Evolutionary conservation across 495 filamentous ascomycete species (phyloP), one percentile per base, ranked within the genome.

Genomic region (Copromyces sp.): DNA sequence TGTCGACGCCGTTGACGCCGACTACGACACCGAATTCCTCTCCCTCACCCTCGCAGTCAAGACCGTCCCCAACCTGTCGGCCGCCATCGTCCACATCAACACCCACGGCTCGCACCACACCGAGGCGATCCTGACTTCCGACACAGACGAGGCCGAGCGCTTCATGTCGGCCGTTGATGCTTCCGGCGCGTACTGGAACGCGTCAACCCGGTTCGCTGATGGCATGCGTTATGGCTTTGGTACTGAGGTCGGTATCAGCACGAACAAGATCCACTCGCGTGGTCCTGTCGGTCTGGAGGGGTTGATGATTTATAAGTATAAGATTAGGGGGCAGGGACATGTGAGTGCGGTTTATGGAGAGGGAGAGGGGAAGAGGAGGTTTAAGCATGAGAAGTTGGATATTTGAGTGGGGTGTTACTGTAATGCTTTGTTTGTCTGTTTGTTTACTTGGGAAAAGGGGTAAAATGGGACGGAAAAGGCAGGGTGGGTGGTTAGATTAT

Each of bases 141-240:
- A 89, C 7, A 79, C 81, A 41, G 83, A 85, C 7, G 79, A 87
- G 32, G 95, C 95, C 0, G 88, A 93, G 70, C 82, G 82, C 41
- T 99, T 98, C 82, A 93, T 94, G 89, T 85, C 86, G 11, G 86
- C 89, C 72, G 87, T 98, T 40, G 95, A 98, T 83, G 94, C 93
- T 41, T 90, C 94, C 0, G 94, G 94, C 59, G 94, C 97, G 14
- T 99, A 94, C 85, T 97, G 94, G 94, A 99, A 99, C 79, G 92
- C 94, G 20, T 96, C 93, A 20, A 95, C 93, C 12, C 87, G 95
- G 29, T 95, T 99, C 81, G 94, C 95, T 4, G 95, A 99, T 78
- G 95, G 95, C 3, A 97, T 96, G 90, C 87, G 95, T 39, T 99
- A 93, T 81, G 95, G 95, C 3, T 98, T 99, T 83, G 95, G 95